Percentiles rank a stretch among this genome's conserved stretches.
Conservation (phyloP, 2,329 filamentous ascomycete genomes). For the Aspergillus sp. region DNA sequence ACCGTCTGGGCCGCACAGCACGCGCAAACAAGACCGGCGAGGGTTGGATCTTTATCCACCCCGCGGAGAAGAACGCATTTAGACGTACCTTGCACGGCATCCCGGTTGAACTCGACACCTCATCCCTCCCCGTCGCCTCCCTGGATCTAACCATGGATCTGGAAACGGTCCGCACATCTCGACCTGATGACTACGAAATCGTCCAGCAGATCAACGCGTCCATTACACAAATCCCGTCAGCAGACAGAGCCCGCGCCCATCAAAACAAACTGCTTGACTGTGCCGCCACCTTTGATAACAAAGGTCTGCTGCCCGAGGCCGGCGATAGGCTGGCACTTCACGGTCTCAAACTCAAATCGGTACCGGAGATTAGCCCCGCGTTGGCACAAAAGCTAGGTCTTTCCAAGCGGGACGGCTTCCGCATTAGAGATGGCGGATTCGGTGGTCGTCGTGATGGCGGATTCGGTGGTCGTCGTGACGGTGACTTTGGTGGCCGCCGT, state of each 20-base stretch:
- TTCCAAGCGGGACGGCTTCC: neutral
- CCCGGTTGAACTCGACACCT: conserved; percentile 22
- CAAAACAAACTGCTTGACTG: conserved; percentile 30
- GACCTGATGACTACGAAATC: conserved; percentile 22
- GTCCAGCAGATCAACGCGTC: conserved; percentile 50
- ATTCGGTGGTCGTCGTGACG: neutral
- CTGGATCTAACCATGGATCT: conserved; percentile 11
- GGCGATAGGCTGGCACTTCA: neutral
- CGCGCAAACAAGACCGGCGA: conserved; percentile 68
- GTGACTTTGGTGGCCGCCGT: neutral
- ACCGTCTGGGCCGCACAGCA: conserved; percentile 76
- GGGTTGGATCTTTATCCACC: conserved; percentile 63
- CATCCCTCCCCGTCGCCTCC: conserved; percentile 22
- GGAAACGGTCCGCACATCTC: neutral
- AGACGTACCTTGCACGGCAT: conserved; percentile 20
- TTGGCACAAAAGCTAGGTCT: neutral
- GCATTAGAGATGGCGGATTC: neutral
- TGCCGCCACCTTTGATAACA: conserved; percentile 34
- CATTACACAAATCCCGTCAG: conserved; percentile 31
- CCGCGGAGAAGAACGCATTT: conserved; percentile 56
- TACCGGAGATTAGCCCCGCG: neutral
- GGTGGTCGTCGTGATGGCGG: neutral
- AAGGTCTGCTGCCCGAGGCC: conserved; percentile 41
- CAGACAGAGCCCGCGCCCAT: conserved; percentile 37
- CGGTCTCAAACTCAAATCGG: neutral